These are phyloP conservation scores for Xylaria digitata DNA, from an alignment of 2,329 filamentous ascomycete genomes.

Conservation along the genomic window DNA sequence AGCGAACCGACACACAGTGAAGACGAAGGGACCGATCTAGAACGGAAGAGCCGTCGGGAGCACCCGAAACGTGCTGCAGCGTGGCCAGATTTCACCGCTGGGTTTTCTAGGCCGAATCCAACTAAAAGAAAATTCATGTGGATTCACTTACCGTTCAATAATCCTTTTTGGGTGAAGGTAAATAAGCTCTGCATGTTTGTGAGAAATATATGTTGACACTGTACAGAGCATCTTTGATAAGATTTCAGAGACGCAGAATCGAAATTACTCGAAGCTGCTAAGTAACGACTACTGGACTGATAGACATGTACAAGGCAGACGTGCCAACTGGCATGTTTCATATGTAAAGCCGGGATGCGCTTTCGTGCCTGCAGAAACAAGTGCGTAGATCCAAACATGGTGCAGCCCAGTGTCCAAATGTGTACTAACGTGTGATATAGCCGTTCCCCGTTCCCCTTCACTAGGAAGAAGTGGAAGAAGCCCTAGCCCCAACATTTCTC, in stretches of 20 bases:
- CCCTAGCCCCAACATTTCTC: constrained; percentile 41
- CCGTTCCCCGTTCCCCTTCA: constrained; percentile 53
- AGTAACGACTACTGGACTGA: constrained; percentile 62
- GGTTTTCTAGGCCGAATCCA: constrained; percentile 56
- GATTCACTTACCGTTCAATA: constrained; percentile 68
- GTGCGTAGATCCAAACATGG: constrained; percentile 40
- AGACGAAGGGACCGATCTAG: constrained; percentile 14
- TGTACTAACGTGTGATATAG: constrained; percentile 37
- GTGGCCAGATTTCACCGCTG: constrained; percentile 51
- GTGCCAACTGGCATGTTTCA: constrained; percentile 62
- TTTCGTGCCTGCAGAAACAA: constrained; percentile 55
- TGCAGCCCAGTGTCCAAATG: background rate
- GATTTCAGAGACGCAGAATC: constrained; percentile 59
- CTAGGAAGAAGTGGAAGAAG: constrained; percentile 46
- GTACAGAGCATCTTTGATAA: constrained; percentile 53
- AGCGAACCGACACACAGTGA: constrained; percentile 17
- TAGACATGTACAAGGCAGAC: constrained; percentile 60
- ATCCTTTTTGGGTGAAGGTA: constrained; percentile 69
- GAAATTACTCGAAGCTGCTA: constrained; percentile 56
- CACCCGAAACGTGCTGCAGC: constrained; percentile 36
- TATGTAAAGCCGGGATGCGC: constrained; percentile 62
- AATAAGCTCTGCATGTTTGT: constrained; percentile 34
- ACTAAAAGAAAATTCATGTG: constrained; percentile 64
- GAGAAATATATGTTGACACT: constrained; percentile 45
- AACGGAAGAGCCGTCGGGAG: constrained; percentile 26